These are phyloP conservation scores for Penicillium longicatenatum DNA, from an alignment of 495 filamentous ascomycete genomes.

Conservation along the genomic window DNA sequence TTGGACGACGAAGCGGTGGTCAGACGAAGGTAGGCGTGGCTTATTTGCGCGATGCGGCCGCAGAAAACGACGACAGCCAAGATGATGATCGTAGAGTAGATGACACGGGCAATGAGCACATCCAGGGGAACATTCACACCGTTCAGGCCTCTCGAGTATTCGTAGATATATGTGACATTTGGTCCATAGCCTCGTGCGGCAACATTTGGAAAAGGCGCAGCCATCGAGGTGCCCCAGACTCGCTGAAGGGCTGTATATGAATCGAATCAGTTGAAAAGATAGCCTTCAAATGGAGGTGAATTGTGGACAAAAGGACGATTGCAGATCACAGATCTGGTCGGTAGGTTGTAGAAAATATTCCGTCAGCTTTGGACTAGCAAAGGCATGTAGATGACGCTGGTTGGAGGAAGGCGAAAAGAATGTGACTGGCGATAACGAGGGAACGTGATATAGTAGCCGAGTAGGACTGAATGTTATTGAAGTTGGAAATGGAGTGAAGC, in stretches of 20 bases:
- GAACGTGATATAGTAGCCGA: background rate
- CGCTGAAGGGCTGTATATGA: slow-evolving; percentile 11
- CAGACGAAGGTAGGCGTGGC: slow-evolving; percentile 70
- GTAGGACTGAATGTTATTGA: background rate
- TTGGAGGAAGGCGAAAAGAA: background rate
- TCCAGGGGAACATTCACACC: slow-evolving; percentile 50
- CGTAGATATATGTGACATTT: slow-evolving; percentile 46
- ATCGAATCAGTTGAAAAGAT: background rate
- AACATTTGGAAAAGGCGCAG: slow-evolving; percentile 28
- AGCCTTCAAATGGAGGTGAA: background rate
- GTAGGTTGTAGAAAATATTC: background rate
- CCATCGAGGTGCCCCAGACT: slow-evolving; percentile 37
- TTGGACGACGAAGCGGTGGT: slow-evolving; percentile 62
- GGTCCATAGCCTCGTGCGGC: slow-evolving; percentile 36
- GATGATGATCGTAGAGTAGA: slow-evolving; percentile 48
- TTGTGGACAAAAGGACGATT: background rate
- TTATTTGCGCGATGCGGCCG: slow-evolving; percentile 60
- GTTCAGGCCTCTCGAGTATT: slow-evolving; percentile 44
- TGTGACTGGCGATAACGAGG: background rate
- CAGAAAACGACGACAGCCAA: slow-evolving; percentile 56
- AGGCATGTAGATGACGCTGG: slow-evolving; percentile 1
- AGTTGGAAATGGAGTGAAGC: background rate
- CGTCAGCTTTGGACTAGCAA: background rate
- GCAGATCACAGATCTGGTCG: slow-evolving; percentile 1
- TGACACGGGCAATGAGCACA: slow-evolving; percentile 42